Evolutionary conservation across 345 rosid species (phyloP).

Genomic region (Brassica juncea): DNA sequence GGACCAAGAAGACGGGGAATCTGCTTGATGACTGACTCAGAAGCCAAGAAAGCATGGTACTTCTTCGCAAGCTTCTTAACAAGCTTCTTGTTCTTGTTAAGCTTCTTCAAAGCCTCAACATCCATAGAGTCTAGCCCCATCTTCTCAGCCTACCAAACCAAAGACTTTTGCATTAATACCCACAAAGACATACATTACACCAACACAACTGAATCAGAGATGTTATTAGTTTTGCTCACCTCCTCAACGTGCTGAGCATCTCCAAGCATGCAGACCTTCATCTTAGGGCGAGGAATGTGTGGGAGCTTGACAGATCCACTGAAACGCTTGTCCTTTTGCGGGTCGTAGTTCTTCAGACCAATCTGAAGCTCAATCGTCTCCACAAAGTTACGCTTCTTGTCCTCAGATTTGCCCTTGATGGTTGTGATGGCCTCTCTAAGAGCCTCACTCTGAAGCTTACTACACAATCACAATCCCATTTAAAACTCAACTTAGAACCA

Average conservation of each 20-base stretch:
- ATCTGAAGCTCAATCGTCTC: conserved; percentile 85
- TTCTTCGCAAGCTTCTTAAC: conserved; percentile 51
- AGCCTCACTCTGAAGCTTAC: conserved; percentile 75
- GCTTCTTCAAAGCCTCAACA: conserved; percentile 49
- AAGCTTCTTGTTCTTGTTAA: conserved; percentile 51
- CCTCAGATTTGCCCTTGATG: conserved; percentile 43
- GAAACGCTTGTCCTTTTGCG: conserved; percentile 88
- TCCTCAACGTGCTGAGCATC: conserved; percentile 89
- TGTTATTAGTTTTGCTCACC: conserved; percentile 39
- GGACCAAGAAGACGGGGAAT: conserved; percentile 54
- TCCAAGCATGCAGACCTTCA: conserved; percentile 86
- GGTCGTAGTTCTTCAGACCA: conserved; percentile 78
- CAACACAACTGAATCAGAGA: background rate
- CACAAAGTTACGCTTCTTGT: conserved; percentile 62
- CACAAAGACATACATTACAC: background rate
- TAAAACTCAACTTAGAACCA: conserved; percentile 9
- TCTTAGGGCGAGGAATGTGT: conserved; percentile 76
- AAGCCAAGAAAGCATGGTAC: conserved; percentile 54
- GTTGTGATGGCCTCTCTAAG: conserved; percentile 58
- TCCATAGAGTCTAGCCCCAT: conserved; percentile 49
- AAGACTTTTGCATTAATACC: background rate
- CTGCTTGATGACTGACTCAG: conserved; percentile 54
- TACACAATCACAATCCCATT: conserved; percentile 2
- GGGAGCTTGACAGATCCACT: conserved; percentile 84
- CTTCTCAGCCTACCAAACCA: conserved; percentile 43